Base-by-base conservation (phyloP, 176 grass and related monocot genomes). In the Oryza meridionalis region DNA sequence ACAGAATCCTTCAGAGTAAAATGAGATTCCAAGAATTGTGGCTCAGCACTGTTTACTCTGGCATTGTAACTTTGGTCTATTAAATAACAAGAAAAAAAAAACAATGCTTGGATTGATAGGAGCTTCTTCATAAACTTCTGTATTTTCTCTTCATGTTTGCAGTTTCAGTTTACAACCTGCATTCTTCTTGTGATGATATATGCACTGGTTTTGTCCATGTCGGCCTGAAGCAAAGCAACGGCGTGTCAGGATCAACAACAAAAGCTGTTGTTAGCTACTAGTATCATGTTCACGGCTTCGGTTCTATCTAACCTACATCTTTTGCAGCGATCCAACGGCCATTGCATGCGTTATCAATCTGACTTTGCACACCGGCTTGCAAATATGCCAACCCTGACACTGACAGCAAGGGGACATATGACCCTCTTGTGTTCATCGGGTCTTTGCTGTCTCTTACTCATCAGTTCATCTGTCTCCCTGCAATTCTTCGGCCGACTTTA, bases 321-420 rank as follows among this genome's bases (percentile, higher is more conserved):
- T 46, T 66, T 79, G 61, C 77, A 17, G 62, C 77, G 10, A 21
- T 21, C 61, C 35, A 79, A 79, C 15, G 61, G 77, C 40, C 77
- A 59, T 9, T 59, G 53, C 53, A 59, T 59, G 53, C 53, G 53
- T n/a, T 59, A 59, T 59, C 53, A 59, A 59, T 33, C 31, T 76
- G 50, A 76, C 73, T 76, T 76, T 76, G 73, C 31, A 59, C 1
- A 53, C 16, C 17, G 10, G 44, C 10, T 43, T 22, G 42, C 13
- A 22, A 9, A 3, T 43, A 21, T 46, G 35, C 64, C 61, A 66
- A 78, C 15, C 51, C 51, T 62, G 25, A 67, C 61, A 47, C 62
- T 9, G 77, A 66, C 76, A 78, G 4, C 75, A 62, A 77, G 12
- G 31, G 35, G 33, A 42, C 37, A 71, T 43, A 75, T 75, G 72